Evolutionary conservation across 352 stramenopile genomes (phyloP).

Genomic region (Phytophthora lateralis): DNA sequence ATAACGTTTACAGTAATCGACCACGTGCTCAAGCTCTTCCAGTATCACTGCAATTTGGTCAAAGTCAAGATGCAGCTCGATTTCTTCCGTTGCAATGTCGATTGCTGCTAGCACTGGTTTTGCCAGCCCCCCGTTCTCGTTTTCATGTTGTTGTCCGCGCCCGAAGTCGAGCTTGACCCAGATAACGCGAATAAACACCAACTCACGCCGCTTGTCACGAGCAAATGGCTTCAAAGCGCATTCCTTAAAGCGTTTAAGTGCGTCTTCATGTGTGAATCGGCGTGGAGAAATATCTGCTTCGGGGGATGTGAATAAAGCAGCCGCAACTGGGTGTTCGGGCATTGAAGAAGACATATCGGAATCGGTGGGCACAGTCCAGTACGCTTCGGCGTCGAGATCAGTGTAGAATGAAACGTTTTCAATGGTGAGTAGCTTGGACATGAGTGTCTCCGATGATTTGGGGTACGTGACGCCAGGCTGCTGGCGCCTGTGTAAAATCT

Average conservation of each 20-base stretch:
- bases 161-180: slow-evolving; percentile 74
- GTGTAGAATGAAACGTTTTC: slow-evolving; percentile 71
- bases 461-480: slow-evolving; percentile 60
- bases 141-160: slow-evolving; percentile 7
- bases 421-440: slow-evolving; percentile 67
- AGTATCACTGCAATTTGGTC: slow-evolving; percentile 52
- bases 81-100: slow-evolving; percentile 63
- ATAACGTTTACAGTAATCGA: slow-evolving; percentile 40
- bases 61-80: slow-evolving; percentile 65
- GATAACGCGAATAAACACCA: slow-evolving; percentile 54
- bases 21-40: slow-evolving; percentile 48
- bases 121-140: background rate
- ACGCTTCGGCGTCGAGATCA: slow-evolving; percentile 50
- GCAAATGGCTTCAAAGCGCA: slow-evolving; percentile 35
- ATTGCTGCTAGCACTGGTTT: slow-evolving; percentile 39
- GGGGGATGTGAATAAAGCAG: background rate
- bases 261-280: slow-evolving; percentile 17
- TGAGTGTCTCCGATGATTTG: slow-evolving; percentile 21
- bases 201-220: slow-evolving; percentile 41
- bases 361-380: slow-evolving; percentile 15
- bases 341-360: slow-evolving; percentile 1
- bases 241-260: slow-evolving; percentile 44
- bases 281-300: background rate
- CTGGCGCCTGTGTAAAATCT: slow-evolving; percentile 65
- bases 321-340: slow-evolving; percentile 5